phyloP scores from a whole-genome alignment of 495 filamentous ascomycete species.

The Aspergillus sparsus region DNA sequence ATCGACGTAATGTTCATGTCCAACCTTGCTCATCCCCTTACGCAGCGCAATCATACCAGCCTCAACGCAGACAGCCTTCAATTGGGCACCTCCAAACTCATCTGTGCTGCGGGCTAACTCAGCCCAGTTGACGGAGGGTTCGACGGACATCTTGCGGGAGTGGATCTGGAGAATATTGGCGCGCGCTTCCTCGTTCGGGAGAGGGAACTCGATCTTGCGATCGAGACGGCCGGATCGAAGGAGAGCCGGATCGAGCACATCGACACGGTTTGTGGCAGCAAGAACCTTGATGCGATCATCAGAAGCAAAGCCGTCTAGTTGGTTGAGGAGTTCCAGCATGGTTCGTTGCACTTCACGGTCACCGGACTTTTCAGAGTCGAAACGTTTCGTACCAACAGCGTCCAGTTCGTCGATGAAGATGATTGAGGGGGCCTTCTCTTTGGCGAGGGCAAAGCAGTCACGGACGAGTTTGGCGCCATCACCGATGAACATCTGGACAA shows the following conservation, averaged over 20 bases:
- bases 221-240: constrained; percentile 93
- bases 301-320: constrained; percentile 98
- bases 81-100: constrained; percentile 95
- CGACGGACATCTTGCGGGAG: constrained; percentile 96
- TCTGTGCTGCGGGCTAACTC: constrained; percentile 97
- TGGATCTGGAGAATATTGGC: constrained; percentile 98
- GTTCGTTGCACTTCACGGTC: constrained; percentile 98
- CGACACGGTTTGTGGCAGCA: constrained; percentile 95
- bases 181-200: constrained; percentile 98
- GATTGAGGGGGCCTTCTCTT: constrained; percentile 97
- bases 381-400: constrained; percentile 96
- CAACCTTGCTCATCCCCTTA: constrained; percentile 88
- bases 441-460: constrained; percentile 95
- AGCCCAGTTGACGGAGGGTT: constrained; percentile 91
- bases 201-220: constrained; percentile 98
- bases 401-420: constrained; percentile 99
- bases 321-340: constrained; percentile 98
- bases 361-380: constrained; percentile 97
- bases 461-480: constrained; percentile 97
- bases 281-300: constrained; percentile 99
- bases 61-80: constrained; percentile 98
- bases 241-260: constrained; percentile 93
- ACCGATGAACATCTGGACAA: constrained; percentile 99
- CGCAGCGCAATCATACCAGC: constrained; percentile 98
- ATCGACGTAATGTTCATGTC: constrained; percentile 98